These are phyloP conservation scores for Triticum timopheevii DNA, from an alignment of 176 grass and related monocot genomes.

Conservation along the genomic window DNA sequence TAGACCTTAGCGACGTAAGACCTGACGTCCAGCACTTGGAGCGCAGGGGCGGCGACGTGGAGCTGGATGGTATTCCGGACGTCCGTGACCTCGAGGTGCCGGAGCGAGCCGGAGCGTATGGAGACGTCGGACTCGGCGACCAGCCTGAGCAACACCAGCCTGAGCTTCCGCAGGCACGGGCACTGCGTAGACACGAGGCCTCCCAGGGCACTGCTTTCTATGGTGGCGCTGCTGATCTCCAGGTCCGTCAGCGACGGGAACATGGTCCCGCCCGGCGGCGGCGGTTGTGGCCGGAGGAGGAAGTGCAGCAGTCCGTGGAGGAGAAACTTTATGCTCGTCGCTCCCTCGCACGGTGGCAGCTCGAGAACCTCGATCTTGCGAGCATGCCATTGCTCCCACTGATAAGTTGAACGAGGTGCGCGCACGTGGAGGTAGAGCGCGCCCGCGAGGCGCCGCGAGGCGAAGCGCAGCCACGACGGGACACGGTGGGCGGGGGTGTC, in stretches of 20 bases:
- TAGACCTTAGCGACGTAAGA: neutral
- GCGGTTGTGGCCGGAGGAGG: neutral
- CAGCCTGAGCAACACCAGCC: neutral
- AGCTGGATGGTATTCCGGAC: neutral
- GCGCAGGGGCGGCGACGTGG: neutral
- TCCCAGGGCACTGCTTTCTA: neutral
- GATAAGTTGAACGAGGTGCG: neutral
- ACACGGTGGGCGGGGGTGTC: neutral
- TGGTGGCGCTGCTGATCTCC: neutral
- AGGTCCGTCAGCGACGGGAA: neutral
- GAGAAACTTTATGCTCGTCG: neutral
- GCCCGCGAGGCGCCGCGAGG: neutral
- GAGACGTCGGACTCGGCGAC: neutral
- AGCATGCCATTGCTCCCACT: neutral
- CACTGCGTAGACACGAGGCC: neutral
- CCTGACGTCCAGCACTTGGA: neutral
- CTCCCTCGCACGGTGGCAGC: neutral
- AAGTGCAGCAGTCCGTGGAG: neutral
- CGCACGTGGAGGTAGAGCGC: neutral
- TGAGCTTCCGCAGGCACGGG: neutral
- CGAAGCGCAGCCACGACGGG: neutral
- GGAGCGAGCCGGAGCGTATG: neutral
- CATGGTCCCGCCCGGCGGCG: neutral
- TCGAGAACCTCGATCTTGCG: neutral
- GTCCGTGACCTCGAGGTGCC: neutral